Percentiles rank a stretch among this genome's conserved stretches.
Evolutionary conservation across 495 filamentous ascomycete species (phyloP).

Genomic region (Neurospora sp.): DNA sequence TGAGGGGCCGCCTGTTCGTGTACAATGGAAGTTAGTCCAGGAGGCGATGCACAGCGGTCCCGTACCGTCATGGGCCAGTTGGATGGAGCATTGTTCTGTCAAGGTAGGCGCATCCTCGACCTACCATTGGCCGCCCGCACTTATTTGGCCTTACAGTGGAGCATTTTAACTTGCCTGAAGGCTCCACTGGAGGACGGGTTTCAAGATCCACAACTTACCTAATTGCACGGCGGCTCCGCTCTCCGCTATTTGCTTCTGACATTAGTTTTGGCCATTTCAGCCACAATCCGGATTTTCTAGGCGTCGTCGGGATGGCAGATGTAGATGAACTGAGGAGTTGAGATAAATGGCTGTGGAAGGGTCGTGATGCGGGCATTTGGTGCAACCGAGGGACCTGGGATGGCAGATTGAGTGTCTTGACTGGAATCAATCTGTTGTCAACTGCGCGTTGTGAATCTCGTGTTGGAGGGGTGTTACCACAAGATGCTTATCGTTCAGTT

Average conservation of each 20-base stretch:
- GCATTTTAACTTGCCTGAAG: background rate
- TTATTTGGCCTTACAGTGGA: background rate
- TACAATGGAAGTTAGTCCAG: background rate
- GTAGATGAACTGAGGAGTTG: background rate
- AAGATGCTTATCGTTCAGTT: background rate
- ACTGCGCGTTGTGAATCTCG: background rate
- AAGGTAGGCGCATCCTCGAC: background rate
- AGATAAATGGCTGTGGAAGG: background rate
- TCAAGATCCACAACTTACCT: background rate
- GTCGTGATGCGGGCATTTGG: background rate
- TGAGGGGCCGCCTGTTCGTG: conserved; percentile 3
- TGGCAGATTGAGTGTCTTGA: background rate
- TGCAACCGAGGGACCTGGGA: background rate
- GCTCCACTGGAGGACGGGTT: background rate
- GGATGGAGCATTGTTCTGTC: background rate
- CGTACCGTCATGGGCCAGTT: background rate
- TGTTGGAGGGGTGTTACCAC: background rate
- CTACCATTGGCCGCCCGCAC: background rate
- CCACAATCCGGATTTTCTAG: background rate
- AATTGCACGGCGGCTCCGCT: background rate
- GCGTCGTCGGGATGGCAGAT: background rate
- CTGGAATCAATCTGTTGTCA: background rate
- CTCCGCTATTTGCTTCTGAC: background rate
- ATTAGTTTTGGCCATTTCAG: background rate
- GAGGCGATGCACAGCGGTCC: background rate